Evolutionary conservation across 352 stramenopile genomes (phyloP).

Genomic region (Proteromonas lacertae): DNA sequence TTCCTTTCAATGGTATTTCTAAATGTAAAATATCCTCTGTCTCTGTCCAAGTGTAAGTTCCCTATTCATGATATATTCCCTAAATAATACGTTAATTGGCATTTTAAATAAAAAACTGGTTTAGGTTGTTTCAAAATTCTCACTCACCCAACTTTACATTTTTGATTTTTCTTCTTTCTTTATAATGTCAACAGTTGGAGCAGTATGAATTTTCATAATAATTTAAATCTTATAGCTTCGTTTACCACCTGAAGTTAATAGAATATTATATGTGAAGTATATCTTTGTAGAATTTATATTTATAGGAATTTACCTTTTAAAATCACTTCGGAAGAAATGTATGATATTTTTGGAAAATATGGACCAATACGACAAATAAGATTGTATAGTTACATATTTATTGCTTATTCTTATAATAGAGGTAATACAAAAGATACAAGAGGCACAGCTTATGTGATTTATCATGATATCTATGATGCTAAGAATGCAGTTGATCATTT

Average conservation of each 20-base stretch:
- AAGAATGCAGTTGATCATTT: slow-evolving; percentile 93
- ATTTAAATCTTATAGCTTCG: slow-evolving; percentile 16
- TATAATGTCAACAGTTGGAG: too few relatives aligned
- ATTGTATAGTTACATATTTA: slow-evolving; percentile 11
- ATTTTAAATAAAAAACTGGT: too few relatives aligned
- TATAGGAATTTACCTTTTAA: slow-evolving; percentile 92
- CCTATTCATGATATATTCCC: too few relatives aligned
- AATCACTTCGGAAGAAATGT: slow-evolving; percentile 83
- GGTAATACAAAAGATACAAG: slow-evolving; percentile 70
- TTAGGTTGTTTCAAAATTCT: too few relatives aligned
- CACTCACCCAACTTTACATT: too few relatives aligned
- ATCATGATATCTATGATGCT: slow-evolving; percentile 96
- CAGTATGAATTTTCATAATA: too few relatives aligned
- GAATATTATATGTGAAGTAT: slow-evolving; percentile 59
- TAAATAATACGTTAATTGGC: too few relatives aligned
- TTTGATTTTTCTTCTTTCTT: too few relatives aligned
- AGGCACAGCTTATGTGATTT: slow-evolving; percentile 89
- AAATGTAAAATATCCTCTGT: slow-evolving; percentile 2
- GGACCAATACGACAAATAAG: slow-evolving; percentile 87
- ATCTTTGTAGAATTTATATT: slow-evolving; percentile 8
- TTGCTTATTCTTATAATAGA: slow-evolving; percentile 2
- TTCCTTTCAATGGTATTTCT: slow-evolving; percentile 5
- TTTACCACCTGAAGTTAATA: slow-evolving; percentile 86
- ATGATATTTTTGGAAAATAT: slow-evolving; percentile 99
- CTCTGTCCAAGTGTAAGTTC: slow-evolving; percentile 5